Evolutionary conservation across 129 eudicot species (phyloP).

Genomic region (Artemisia annua): DNA sequence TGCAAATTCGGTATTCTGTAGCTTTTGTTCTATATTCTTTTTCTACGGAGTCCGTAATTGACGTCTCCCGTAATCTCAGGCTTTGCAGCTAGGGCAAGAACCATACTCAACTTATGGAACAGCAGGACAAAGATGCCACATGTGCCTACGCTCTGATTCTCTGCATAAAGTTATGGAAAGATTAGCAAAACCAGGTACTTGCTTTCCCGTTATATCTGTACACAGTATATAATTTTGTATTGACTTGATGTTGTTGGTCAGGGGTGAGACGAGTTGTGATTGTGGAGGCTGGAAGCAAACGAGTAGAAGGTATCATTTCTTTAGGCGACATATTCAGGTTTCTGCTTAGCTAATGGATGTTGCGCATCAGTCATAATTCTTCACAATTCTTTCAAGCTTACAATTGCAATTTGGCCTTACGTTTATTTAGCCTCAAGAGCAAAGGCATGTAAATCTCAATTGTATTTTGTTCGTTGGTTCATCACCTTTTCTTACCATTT

Average conservation of each 20-base stretch:
- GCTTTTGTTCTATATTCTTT: background rate
- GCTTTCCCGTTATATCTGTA: too few relatives aligned
- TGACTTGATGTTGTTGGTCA: conserved; percentile 15
- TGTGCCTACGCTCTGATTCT: conserved; percentile 80
- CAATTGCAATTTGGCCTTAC: conserved; percentile 26
- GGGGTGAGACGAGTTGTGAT: conserved; percentile 71
- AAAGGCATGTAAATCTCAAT: conserved; percentile 34
- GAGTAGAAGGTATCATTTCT: conserved; percentile 72
- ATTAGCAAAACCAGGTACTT: conserved; percentile 67
- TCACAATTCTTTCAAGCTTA: conserved; percentile 40
- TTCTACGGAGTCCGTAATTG: background rate
- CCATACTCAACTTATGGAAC: conserved; percentile 51
- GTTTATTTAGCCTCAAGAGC: conserved; percentile 25
- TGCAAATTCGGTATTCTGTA: background rate
- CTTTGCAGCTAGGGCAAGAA: conserved; percentile 87
- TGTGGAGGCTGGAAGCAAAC: conserved; percentile 88
- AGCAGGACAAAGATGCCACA: conserved; percentile 63
- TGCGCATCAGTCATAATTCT: conserved; percentile 11
- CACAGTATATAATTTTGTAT: too few relatives aligned
- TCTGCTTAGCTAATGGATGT: conserved; percentile 48
- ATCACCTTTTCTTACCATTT: conserved; percentile 22
- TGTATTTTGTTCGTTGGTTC: conserved; percentile 13
- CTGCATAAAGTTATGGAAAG: conserved; percentile 72
- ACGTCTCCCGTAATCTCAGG: conserved; percentile 42
- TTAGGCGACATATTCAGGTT: conserved; percentile 62